Evolutionary conservation across 2,329 filamentous ascomycete genomes (phyloP).

Genomic region (Sclerotinia sclerotiorum): DNA sequence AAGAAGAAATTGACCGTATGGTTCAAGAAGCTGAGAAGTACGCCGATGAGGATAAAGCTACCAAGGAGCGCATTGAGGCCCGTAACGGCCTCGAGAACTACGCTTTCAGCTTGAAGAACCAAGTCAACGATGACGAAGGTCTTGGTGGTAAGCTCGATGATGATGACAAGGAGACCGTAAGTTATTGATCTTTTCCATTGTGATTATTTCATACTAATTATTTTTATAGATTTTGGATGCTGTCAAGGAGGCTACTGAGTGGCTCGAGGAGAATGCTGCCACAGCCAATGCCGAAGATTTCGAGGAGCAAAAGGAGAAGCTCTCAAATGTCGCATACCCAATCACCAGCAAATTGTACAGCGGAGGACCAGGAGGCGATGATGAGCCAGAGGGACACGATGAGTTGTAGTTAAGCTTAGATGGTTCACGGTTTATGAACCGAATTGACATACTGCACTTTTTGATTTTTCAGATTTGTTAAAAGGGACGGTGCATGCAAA

Average conservation of each 20-base stretch:
- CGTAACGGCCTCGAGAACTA: constrained; percentile 99
- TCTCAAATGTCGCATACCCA: constrained; percentile 93
- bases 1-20: constrained; percentile 99
- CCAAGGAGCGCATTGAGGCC: constrained; percentile 93
- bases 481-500: constrained; percentile 1
- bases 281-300: constrained; percentile 90
- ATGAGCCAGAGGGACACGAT: constrained; percentile 69
- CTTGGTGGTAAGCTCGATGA: constrained; percentile 98
- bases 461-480: constrained; percentile 2
- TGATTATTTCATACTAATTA: constrained; percentile 39
- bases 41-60: constrained; percentile 98
- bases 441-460: constrained; percentile 10
- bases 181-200: constrained; percentile 39
- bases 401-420: constrained; percentile 63
- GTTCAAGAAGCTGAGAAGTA: constrained; percentile 97
- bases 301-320: constrained; percentile 99
- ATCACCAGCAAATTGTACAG: constrained; percentile 98
- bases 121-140: constrained; percentile 94
- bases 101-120: constrained; percentile 98
- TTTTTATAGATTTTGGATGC: constrained; percentile 76
- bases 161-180: constrained; percentile 94
- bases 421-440: not conserved
- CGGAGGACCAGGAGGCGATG: constrained; percentile 65
- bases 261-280: constrained; percentile 92
- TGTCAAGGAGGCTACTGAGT: constrained; percentile 94